Conservation (phyloP, 768 basidiomycete species). For the Coprinopsis strossmayeri region DNA sequence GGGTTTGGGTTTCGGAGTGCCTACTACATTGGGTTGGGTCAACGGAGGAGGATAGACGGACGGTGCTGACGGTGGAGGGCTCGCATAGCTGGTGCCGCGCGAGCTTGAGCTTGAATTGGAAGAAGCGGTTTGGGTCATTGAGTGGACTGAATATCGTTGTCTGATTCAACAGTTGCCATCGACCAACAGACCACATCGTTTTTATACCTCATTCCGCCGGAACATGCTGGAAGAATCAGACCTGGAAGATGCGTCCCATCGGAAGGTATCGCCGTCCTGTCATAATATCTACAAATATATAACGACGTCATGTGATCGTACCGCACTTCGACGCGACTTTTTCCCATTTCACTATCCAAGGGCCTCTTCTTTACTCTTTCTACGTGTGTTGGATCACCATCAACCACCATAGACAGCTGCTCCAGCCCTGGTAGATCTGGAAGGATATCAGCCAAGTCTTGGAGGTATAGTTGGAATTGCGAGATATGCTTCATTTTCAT, state of each 20-base stretch:
- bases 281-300: not conserved
- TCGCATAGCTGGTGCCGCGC: not conserved
- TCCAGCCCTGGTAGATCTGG: no score
- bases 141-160: not conserved
- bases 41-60: not conserved
- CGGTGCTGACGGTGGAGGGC: not conserved
- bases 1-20: constrained; percentile 23
- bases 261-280: not conserved
- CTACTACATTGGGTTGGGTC: constrained; percentile 1
- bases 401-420: no score
- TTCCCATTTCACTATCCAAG: no score
- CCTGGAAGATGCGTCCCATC: not conserved
- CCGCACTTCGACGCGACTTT: no score
- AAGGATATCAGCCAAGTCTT: no score
- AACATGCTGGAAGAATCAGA: not conserved
- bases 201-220: not conserved
- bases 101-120: not conserved
- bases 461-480: no score
- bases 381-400: no score
- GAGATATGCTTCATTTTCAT: no score
- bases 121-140: not conserved
- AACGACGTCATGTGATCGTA: no score
- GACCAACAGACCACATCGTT: not conserved
- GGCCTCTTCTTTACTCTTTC: no score
- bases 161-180: not conserved